Evolutionary conservation across 2,329 filamentous ascomycete genomes (phyloP).

Genomic region (Exophiala dermatitidis): DNA sequence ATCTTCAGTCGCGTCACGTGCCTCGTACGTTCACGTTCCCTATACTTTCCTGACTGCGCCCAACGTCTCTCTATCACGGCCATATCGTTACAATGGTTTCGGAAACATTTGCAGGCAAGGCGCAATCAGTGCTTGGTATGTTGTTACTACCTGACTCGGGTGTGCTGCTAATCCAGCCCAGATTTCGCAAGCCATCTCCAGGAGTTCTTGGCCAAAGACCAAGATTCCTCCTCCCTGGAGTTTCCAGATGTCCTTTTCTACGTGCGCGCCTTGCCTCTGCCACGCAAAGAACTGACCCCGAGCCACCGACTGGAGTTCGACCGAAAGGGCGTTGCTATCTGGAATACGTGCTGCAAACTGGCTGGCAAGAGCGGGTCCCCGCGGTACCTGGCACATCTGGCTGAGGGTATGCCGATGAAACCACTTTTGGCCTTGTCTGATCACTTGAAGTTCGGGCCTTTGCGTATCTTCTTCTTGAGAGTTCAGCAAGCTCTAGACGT

Average conservation of each 20-base stretch:
- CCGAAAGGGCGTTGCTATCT: slow-evolving; percentile 31
- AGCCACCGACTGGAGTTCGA: slow-evolving; percentile 27
- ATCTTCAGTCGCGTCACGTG: too few relatives aligned
- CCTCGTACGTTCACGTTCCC: neutral
- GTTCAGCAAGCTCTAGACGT: slow-evolving; percentile 37
- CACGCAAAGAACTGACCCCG: slow-evolving; percentile 15
- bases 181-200: slow-evolving; percentile 27
- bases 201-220: slow-evolving; percentile 5
- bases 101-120: slow-evolving; percentile 5
- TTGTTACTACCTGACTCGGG: neutral
- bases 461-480: slow-evolving; percentile 61
- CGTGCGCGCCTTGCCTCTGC: slow-evolving; percentile 18
- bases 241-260: slow-evolving; percentile 19
- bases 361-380: neutral
- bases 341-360: slow-evolving; percentile 33
- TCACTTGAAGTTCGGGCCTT: slow-evolving; percentile 44
- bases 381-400: slow-evolving; percentile 2
- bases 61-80: neutral
- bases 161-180: slow-evolving; percentile 12
- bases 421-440: neutral
- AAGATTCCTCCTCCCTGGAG: neutral
- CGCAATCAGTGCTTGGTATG: slow-evolving; percentile 19
- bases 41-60: neutral
- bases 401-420: slow-evolving; percentile 3
- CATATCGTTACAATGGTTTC: slow-evolving; percentile 7